Base-by-base conservation (phyloP, 192 early-diverging fungal genomes). In the Thamnidium elegans region DNA sequence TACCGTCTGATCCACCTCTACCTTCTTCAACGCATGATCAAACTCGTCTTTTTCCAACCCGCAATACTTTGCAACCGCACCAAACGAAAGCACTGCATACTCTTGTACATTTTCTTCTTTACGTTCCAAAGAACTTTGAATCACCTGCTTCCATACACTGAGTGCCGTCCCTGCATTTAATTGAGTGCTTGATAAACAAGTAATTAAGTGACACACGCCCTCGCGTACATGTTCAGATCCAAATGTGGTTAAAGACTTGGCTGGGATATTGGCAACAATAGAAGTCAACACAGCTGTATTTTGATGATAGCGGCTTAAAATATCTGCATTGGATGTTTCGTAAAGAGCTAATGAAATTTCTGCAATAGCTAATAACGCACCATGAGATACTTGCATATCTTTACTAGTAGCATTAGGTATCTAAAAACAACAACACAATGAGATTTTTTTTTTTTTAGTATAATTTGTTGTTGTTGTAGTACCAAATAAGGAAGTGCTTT, bases 91-190 rank as follows among this genome's bases (percentile, higher is more conserved):
- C 1, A 80, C 69, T 26, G 82, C 84, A 52, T 75, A 55, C 39
- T 71, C 69, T 60, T 89, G 87, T 13, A 89, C 81, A 59, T 66
- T 64, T 52, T 89, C 87, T 63, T 91, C 90, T 31, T 79, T 79
- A 15, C 89, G 82, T 39, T 79, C 78, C n/a, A 92, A 67, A 19
- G 82, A 81, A 8, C 58, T 73, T 23, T 75, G 52, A 0, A 90
- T 67, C 2, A 90, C 44, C 0, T 46, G 11, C 65, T 84, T 84
- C 82, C 86, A 90, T 3, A 59, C 71, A 8, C 54, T 50, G 15
- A 84, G 26, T 0, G 69, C 64, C 1, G 66, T 17, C 3, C 51
- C 15, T 1, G 26, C 15, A 17, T 65, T 55, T 75, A 86, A 83
- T 4, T 58, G 19, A 1, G 78, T 73, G 48, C 70, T 62, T 6